Conservation (phyloP, 371 early-diverging fungal species). For the Apophysomyces ossiformis region DNA sequence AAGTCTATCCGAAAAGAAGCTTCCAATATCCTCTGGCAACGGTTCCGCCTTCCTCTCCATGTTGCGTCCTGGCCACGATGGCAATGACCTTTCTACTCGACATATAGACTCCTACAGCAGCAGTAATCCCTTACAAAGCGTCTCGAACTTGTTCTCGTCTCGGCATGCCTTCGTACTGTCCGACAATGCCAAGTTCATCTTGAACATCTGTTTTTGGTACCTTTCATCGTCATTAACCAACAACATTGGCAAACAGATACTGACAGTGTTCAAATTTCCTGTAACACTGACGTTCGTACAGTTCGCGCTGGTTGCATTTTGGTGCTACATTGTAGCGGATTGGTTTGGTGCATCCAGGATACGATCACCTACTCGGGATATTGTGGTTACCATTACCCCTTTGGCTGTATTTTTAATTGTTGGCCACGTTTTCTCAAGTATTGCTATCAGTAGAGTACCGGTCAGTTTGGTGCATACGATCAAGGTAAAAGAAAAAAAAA, state of each 20-base stretch:
- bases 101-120: slow-evolving; percentile 25
- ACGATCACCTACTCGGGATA: slow-evolving; percentile 53
- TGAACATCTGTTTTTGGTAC: slow-evolving; percentile 78
- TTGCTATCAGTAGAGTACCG: slow-evolving; percentile 78
- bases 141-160: slow-evolving; percentile 19
- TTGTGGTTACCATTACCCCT: slow-evolving; percentile 70
- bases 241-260: slow-evolving; percentile 79
- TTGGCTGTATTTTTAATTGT: slow-evolving; percentile 78
- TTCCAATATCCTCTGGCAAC: not conserved
- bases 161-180: slow-evolving; percentile 27
- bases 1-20: not conserved
- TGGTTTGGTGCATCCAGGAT: slow-evolving; percentile 52
- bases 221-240: slow-evolving; percentile 78
- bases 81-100: slow-evolving; percentile 32
- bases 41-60: not conserved
- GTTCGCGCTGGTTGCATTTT: slow-evolving; percentile 73
- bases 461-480: slow-evolving; percentile 90
- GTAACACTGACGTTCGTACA: slow-evolving; percentile 81
- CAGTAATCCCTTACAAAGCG: slow-evolving; percentile 16
- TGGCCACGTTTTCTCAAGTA: slow-evolving; percentile 82
- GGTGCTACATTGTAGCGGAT: slow-evolving; percentile 53
- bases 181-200: slow-evolving; percentile 47
- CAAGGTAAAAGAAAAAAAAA: slow-evolving; percentile 64
- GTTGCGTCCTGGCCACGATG: slow-evolving; percentile 3
- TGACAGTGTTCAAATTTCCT: slow-evolving; percentile 74